Evolutionary conservation across 2,329 filamentous ascomycete species (phyloP), one percentile per base, ranked within the genome.

Genomic region (Pleochaeta shiraiana): DNA sequence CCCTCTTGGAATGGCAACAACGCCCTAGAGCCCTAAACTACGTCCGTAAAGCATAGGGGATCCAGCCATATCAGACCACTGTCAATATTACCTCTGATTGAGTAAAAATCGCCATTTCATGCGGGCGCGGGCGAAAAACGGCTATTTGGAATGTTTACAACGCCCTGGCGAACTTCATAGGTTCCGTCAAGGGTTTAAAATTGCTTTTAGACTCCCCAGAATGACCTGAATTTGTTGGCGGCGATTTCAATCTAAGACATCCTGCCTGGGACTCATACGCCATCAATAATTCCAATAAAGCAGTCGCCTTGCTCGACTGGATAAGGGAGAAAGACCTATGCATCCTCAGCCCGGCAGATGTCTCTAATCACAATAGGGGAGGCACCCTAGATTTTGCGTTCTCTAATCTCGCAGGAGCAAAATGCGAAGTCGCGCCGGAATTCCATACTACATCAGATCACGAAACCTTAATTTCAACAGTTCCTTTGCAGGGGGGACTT

Each of bases 371-470:
- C 26, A 59, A 59, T 21, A 28, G 53, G 24, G 45, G 53, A 28
- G 26, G 53, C 21, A 57, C 53, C 24, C 28, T 57, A 26, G 53
- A 57, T 31, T 24, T 57, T 9, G n/a, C 53, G 6, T 12, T 57
- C 53, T 57, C 21, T n/a, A 28, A 4, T 31, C 21, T 28, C 21
- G 26, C 5, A 14, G 26, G 26, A 28, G 53, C 53, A 6, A 57
- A 26, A 28, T 57, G 9, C 30, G 53, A 57, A 31, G n/a, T 57
- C 9, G 24, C 21, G 11, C 28, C n/a, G 9, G 53, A 57, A 28
- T 24, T 57, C n/a, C 53, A 57, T n/a, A 57, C 53, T 57, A 57
- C 53, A 57, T 57, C 53, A 6, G 28, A 57, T 57, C 53, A 57
- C 26, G 53, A 57, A 31, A 57, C 53, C 12, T 16, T 59, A n/a